Evolutionary conservation across 495 filamentous ascomycete genomes (phyloP).

Genomic region (Trichocladium uniseriatum): DNA sequence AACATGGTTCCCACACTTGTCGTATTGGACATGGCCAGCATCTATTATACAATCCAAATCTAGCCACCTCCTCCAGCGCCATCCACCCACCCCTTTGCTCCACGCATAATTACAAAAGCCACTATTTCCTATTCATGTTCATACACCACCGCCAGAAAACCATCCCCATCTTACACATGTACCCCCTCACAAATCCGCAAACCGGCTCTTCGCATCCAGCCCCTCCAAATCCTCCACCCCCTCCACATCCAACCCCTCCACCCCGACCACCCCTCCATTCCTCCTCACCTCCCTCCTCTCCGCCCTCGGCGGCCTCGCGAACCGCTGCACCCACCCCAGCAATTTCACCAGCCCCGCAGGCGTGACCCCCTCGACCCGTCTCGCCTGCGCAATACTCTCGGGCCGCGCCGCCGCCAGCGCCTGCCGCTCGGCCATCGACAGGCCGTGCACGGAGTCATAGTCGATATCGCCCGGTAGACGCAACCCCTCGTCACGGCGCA

Average conservation of each 20-base stretch:
- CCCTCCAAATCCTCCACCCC: constrained; percentile 26
- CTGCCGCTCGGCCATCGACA: constrained; percentile 68
- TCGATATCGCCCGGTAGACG: constrained; percentile 67
- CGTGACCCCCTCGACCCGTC: constrained; percentile 74
- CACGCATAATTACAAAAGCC: no score
- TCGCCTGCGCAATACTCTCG: constrained; percentile 78
- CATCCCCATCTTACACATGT: neutral
- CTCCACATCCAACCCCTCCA: constrained; percentile 20
- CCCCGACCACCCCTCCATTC: neutral
- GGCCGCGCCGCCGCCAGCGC: constrained; percentile 62
- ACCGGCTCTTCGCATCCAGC: constrained; percentile 33
- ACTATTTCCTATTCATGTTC: no score
- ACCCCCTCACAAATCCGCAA: constrained; percentile 18
- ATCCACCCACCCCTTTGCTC: no score
- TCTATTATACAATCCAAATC: no score
- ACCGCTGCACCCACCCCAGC: constrained; percentile 40
- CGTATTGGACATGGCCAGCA: no score
- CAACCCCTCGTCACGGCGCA: constrained; percentile 69
- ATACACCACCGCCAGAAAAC: no score
- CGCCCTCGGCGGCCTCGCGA: constrained; percentile 9
- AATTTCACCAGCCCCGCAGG: constrained; percentile 50
- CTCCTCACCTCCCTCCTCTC: neutral
- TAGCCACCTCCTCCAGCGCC: no score
- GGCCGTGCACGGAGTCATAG: constrained; percentile 58
- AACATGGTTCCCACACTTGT: no score